Conservation (phyloP, 768 basidiomycete species). For the Russula brevipes region DNA sequence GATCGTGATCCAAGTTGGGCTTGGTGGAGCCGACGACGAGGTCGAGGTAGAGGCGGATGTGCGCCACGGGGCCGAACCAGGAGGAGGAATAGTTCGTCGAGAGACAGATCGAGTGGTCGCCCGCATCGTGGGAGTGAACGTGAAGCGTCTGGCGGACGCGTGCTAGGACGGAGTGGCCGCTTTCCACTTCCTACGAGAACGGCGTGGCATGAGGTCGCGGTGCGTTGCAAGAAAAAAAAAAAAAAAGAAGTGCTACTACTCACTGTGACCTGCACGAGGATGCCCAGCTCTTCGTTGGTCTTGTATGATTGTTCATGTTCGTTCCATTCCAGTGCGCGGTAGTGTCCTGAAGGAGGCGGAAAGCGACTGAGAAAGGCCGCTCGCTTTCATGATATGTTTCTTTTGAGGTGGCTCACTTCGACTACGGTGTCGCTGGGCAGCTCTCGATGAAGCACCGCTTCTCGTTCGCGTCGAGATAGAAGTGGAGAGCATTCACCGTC, state of each 20-base stretch:
- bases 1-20: slow-evolving; percentile 81
- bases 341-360: slow-evolving; percentile 59
- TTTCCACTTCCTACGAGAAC: slow-evolving; percentile 71
- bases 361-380: neutral
- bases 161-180: slow-evolving; percentile 74
- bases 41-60: slow-evolving; percentile 93
- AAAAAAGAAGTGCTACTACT: slow-evolving; percentile 32
- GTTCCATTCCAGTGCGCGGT: slow-evolving; percentile 88
- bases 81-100: slow-evolving; percentile 78
- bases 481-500: slow-evolving; percentile 76
- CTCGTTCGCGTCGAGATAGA: slow-evolving; percentile 93
- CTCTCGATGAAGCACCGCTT: slow-evolving; percentile 93
- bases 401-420: slow-evolving; percentile 50
- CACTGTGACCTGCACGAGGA: slow-evolving; percentile 88
- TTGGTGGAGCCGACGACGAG: slow-evolving; percentile 86
- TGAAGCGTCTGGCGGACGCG: slow-evolving; percentile 88
- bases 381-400: neutral
- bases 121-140: slow-evolving; percentile 97
- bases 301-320: slow-evolving; percentile 63
- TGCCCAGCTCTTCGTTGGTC: slow-evolving; percentile 73
- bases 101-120: slow-evolving; percentile 96
- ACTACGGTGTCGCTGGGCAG: slow-evolving; percentile 92
- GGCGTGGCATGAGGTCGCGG: neutral
- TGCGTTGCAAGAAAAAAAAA: neutral
- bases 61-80: slow-evolving; percentile 73